These are phyloP conservation scores for Diaporthe citriasiana DNA, from an alignment of 2,329 filamentous ascomycete species.

Conservation along the genomic window DNA sequence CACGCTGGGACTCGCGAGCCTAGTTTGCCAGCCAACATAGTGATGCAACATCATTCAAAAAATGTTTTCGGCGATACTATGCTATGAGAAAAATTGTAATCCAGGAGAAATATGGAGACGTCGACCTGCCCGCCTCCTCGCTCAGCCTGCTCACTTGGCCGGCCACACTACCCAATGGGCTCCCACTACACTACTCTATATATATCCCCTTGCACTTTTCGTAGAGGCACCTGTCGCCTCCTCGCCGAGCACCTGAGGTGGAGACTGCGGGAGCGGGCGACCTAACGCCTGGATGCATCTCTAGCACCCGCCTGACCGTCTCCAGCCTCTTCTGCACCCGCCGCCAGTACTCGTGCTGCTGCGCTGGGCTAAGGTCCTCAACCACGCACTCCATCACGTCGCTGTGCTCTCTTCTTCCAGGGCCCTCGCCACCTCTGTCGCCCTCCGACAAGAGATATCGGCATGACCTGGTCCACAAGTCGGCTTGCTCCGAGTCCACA, in stretches of 20 bases:
- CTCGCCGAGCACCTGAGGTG: neutral
- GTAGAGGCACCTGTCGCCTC: conserved; percentile 4
- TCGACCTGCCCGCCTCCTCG: conserved; percentile 32
- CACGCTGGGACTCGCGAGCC: neutral
- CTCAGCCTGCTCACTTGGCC: conserved; percentile 8
- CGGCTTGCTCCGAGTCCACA: conserved; percentile 22
- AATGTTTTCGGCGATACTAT: conserved; percentile 33
- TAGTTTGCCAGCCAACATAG: neutral
- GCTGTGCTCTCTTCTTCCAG: neutral
- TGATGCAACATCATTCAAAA: neutral
- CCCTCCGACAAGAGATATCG: conserved; percentile 21
- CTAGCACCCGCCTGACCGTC: conserved; percentile 20
- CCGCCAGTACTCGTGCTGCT: conserved; percentile 35
- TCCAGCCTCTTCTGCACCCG: conserved; percentile 34
- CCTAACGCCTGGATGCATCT: neutral
- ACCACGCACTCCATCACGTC: conserved; percentile 20
- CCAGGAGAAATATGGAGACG: conserved; percentile 31
- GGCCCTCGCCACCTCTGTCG: neutral
- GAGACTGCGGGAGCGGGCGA: conserved; percentile 13
- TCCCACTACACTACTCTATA: neutral
- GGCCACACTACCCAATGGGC: neutral
- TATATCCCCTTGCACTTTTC: neutral
- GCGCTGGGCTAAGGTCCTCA: conserved; percentile 24
- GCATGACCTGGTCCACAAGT: conserved; percentile 36
- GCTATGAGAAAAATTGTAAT: conserved; percentile 37